Conservation (phyloP, 352 stramenopile genomes). For the Pythium biforme region DNA sequence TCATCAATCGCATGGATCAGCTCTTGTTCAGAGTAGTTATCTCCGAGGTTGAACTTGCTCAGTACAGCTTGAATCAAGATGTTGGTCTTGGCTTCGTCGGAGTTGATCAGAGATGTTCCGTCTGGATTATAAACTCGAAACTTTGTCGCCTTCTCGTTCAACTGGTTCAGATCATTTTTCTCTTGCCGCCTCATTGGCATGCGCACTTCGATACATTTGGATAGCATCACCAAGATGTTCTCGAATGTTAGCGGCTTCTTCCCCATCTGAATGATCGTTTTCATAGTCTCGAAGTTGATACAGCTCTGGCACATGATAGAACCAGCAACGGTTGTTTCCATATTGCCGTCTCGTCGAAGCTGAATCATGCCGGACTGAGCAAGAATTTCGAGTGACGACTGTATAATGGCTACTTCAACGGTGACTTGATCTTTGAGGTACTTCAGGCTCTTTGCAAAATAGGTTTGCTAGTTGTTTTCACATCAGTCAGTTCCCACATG, state of each 20-base stretch:
- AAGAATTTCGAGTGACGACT: conserved; percentile 21
- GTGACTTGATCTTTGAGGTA: background rate
- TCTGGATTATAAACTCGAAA: conserved; percentile 17
- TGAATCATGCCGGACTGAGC: conserved; percentile 29
- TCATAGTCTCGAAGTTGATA: conserved; percentile 61
- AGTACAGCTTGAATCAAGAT: conserved; percentile 40
- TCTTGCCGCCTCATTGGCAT: conserved; percentile 32
- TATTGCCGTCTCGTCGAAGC: conserved; percentile 13
- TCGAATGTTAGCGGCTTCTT: conserved; percentile 10
- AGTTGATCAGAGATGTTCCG: conserved; percentile 13
- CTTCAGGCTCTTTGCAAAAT: conserved; percentile 2
- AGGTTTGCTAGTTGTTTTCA: background rate
- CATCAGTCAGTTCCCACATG: background rate
- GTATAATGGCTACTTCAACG: background rate
- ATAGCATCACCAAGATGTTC: conserved; percentile 26
- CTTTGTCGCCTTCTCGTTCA: conserved; percentile 25
- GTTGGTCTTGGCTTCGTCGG: conserved; percentile 33
- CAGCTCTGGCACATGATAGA: conserved; percentile 73
- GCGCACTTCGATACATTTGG: conserved; percentile 30
- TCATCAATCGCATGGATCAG: conserved; percentile 19
- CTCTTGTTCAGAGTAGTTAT: conserved; percentile 26
- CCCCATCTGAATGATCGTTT: conserved; percentile 35
- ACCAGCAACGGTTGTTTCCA: conserved; percentile 29
- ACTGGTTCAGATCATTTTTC: conserved; percentile 28
- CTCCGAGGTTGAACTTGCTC: conserved; percentile 6